These are phyloP conservation scores for Oxytropis ochrocephala DNA, from an alignment of 306 rosid species.

Conservation along the genomic window DNA sequence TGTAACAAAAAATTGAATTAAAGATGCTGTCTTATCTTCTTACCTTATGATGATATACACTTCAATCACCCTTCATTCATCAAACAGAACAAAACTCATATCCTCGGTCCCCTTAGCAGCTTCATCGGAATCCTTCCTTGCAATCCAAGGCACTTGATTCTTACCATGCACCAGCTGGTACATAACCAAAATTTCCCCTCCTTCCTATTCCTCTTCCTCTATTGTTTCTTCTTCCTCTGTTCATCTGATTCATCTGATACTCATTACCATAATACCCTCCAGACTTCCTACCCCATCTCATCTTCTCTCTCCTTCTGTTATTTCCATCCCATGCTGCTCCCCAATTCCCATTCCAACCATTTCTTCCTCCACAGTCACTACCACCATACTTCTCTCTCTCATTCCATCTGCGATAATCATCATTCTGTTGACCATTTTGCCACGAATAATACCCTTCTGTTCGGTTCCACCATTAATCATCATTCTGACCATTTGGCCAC, in stretches of 20 bases:
- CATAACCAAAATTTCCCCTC: constrained; percentile 24
- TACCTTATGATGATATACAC: too few species aligned
- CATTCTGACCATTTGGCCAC: constrained; percentile 20
- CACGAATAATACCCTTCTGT: neutral
- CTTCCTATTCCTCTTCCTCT: constrained; percentile 34
- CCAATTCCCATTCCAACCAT: constrained; percentile 30
- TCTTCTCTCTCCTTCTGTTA: constrained; percentile 22
- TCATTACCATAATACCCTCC: constrained; percentile 33
- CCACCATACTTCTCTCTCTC: constrained; percentile 30
- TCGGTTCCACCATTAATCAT: constrained; percentile 28
- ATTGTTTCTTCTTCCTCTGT: constrained; percentile 35
- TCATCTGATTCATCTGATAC: constrained; percentile 13
- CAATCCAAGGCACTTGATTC: neutral
- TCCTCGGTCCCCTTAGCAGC: too few species aligned
- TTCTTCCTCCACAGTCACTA: constrained; percentile 23
- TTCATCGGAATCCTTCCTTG: too few species aligned
- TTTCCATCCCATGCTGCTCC: constrained; percentile 7
- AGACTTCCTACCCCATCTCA: constrained; percentile 29
- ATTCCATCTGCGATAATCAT: too few species aligned
- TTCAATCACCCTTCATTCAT: too few species aligned
- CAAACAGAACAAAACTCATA: too few species aligned
- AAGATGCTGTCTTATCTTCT: too few species aligned
- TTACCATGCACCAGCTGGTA: constrained; percentile 12
- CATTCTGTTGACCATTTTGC: too few species aligned
- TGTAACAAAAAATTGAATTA: too few species aligned